Conservation (phyloP, 1,139 yeast species). For the Taphrina communis region DNA sequence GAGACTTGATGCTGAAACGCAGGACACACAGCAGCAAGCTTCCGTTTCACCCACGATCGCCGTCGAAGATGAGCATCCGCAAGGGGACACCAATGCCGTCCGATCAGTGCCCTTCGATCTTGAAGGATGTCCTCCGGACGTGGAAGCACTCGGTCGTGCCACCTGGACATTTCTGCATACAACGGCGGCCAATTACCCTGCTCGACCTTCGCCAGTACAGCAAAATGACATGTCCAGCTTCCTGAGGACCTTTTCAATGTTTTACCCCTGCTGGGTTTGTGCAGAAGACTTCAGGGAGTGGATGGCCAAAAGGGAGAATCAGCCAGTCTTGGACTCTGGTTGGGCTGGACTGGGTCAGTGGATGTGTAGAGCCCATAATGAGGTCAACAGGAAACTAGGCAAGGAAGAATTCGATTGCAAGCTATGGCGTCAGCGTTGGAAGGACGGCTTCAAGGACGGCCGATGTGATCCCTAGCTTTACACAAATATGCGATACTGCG, state of each 20-base stretch:
- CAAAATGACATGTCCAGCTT: conserved; percentile 77
- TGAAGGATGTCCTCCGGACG: conserved; percentile 84
- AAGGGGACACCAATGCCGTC: background rate
- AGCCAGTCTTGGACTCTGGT: conserved; percentile 65
- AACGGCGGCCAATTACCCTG: conserved; percentile 89
- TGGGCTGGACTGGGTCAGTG: conserved; percentile 85
- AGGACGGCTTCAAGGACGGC: conserved; percentile 47
- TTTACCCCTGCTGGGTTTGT: conserved; percentile 95
- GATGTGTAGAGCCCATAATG: conserved; percentile 95
- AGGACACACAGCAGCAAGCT: background rate
- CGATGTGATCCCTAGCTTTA: conserved; percentile 44
- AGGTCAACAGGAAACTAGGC: conserved; percentile 80
- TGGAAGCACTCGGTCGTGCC: conserved; percentile 75
- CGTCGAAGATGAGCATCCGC: background rate
- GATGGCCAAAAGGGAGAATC: conserved; percentile 58
- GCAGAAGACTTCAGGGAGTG: conserved; percentile 81
- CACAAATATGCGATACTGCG: background rate
- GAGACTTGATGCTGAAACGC: background rate
- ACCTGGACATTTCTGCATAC: conserved; percentile 94
- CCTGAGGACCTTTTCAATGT: conserved; percentile 70
- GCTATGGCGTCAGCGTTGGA: conserved; percentile 92
- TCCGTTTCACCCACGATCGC: background rate
- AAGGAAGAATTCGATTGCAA: conserved; percentile 85
- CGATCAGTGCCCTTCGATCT: conserved; percentile 48
- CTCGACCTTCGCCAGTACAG: conserved; percentile 63